Percentiles rank a stretch among this genome's conserved stretches.
Conservation (phyloP, 2,329 filamentous ascomycete genomes). For the Purpureocillium takamizusanense region DNA sequence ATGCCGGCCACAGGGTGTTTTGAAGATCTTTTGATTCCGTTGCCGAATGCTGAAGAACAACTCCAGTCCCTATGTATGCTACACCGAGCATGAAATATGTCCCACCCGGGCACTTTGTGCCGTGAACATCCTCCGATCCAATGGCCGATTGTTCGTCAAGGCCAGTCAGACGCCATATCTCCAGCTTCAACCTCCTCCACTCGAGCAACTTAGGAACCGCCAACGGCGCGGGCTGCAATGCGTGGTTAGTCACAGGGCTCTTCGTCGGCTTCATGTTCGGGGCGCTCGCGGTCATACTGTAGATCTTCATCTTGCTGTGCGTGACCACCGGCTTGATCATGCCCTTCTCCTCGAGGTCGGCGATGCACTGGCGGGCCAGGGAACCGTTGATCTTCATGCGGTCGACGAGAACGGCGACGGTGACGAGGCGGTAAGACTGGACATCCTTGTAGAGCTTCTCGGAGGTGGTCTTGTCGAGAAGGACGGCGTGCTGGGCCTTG, state of each 20-base stretch:
- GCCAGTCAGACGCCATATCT: constrained; percentile 28
- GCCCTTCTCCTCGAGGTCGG: constrained; percentile 94
- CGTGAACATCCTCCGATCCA: constrained; percentile 24
- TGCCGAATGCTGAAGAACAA: constrained; percentile 26
- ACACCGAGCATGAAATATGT: constrained; percentile 30
- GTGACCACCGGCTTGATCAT: constrained; percentile 95
- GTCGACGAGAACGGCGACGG: constrained; percentile 96
- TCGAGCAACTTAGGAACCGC: constrained; percentile 33
- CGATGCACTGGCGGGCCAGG: constrained; percentile 79
- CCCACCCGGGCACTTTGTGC: constrained; percentile 26
- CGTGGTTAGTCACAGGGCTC: constrained; percentile 17
- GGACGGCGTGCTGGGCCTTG: constrained; percentile 99
- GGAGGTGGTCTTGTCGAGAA: constrained; percentile 94
- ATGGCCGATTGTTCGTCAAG: constrained; percentile 24
- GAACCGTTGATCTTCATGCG: constrained; percentile 99
- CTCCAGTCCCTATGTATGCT: constrained; percentile 27
- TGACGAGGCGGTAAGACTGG: constrained; percentile 99
- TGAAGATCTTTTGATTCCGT: constrained; percentile 28
- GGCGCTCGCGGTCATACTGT: constrained; percentile 52
- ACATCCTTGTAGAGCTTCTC: constrained; percentile 99
- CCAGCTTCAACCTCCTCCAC: constrained; percentile 22
- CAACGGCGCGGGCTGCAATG: constrained; percentile 49
- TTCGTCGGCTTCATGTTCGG: neutral
- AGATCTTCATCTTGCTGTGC: constrained; percentile 98
- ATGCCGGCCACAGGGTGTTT: constrained; percentile 7